Percentiles rank a stretch among this genome's conserved stretches.
phyloP scores from a whole-genome alignment of 2,329 filamentous ascomycete species.

The Tothia fuscella region DNA sequence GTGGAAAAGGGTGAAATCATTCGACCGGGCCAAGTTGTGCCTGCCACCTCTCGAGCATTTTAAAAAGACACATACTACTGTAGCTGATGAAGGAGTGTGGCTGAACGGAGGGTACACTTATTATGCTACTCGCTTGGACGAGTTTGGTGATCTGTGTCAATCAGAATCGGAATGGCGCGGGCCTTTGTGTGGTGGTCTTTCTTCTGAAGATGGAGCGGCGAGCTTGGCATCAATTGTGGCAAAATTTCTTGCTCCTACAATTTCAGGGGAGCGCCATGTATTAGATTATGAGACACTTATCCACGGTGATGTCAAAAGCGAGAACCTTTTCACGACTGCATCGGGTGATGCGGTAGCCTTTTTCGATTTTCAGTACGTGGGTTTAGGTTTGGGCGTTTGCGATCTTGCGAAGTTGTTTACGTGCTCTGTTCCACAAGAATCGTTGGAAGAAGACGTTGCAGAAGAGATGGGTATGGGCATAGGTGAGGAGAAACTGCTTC shows the following conservation, averaged over 20 bases:
- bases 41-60: constrained; percentile 46
- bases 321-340: constrained; percentile 50
- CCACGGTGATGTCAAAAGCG: constrained; percentile 58
- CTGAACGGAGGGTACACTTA: constrained; percentile 54
- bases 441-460: constrained; percentile 43
- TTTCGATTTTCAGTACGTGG: constrained; percentile 59
- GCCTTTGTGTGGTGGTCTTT: not conserved
- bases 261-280: constrained; percentile 31
- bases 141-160: constrained; percentile 38
- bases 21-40: constrained; percentile 28
- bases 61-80: constrained; percentile 17
- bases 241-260: constrained; percentile 27
- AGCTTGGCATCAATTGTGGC: not conserved
- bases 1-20: constrained; percentile 25
- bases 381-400: constrained; percentile 51
- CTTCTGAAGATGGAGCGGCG: not conserved
- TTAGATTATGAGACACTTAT: constrained; percentile 42
- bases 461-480: constrained; percentile 36
- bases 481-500: constrained; percentile 41
- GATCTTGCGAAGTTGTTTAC: constrained; percentile 58
- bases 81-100: constrained; percentile 34
- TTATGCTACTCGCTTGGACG: constrained; percentile 47
- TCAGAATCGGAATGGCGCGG: constrained; percentile 35
- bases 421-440: constrained; percentile 46
- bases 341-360: constrained; percentile 44